These are phyloP conservation scores for Keithomyces neogunnii DNA, from an alignment of 2,329 filamentous ascomycete species.

Conservation along the genomic window DNA sequence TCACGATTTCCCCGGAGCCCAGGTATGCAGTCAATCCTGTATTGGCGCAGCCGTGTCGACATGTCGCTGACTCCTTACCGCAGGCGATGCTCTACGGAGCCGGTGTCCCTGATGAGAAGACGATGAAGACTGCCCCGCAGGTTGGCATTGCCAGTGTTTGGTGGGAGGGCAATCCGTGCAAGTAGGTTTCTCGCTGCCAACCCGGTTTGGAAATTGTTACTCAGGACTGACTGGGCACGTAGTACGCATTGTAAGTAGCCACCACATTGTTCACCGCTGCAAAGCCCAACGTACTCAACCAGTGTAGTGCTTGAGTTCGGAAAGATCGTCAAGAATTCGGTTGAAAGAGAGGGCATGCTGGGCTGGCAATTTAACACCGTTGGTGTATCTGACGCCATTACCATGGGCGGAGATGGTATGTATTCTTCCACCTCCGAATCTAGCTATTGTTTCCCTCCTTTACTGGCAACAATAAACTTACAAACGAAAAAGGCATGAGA, in stretches of 20 bases:
- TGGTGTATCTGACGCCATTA: slow-evolving; percentile 83
- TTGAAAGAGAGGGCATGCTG: slow-evolving; percentile 78
- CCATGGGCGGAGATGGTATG: slow-evolving; percentile 85
- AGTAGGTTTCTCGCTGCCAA: slow-evolving; percentile 45
- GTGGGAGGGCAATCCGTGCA: slow-evolving; percentile 98
- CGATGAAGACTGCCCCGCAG: slow-evolving; percentile 86
- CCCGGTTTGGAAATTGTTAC: too few relatives aligned
- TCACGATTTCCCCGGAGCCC: slow-evolving; percentile 87
- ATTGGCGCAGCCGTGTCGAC: neutral
- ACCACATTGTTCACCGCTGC: neutral
- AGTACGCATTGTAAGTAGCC: slow-evolving; percentile 34
- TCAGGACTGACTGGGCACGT: neutral
- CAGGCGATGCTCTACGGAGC: slow-evolving; percentile 93
- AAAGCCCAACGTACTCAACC: neutral
- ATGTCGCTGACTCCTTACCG: neutral
- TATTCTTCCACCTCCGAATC: neutral
- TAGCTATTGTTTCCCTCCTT: too few relatives aligned
- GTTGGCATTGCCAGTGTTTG: slow-evolving; percentile 87
- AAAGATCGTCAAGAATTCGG: slow-evolving; percentile 74
- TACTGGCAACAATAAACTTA: neutral
- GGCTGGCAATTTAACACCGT: slow-evolving; percentile 94
- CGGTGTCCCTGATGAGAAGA: slow-evolving; percentile 71
- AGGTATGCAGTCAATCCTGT: slow-evolving; percentile 41
- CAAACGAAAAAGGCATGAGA: slow-evolving; percentile 61
- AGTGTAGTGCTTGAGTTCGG: slow-evolving; percentile 70